phyloP scores from a whole-genome alignment of 2,329 filamentous ascomycete species.

The Metarhizium anisopliae region DNA sequence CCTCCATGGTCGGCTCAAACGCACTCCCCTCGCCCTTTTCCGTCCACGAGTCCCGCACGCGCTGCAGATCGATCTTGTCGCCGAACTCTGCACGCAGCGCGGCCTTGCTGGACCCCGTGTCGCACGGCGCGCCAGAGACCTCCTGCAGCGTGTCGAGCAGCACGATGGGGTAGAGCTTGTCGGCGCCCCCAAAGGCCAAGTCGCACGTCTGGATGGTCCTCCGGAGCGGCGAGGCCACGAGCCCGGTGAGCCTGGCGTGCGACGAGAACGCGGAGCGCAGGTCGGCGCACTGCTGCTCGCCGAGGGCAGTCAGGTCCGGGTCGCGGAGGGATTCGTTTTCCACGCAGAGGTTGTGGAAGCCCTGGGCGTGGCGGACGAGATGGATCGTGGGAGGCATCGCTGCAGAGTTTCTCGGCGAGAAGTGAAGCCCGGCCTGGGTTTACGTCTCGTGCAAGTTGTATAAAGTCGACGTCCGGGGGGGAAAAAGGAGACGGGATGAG shows the following conservation, averaged over 20 bases:
- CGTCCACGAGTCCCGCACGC: constrained; percentile 62
- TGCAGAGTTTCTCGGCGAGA: too few relatives aligned
- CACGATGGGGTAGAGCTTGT: constrained; percentile 39
- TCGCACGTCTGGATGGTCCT: constrained; percentile 75
- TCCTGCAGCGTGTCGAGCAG: constrained; percentile 74
- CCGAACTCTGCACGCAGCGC: constrained; percentile 54
- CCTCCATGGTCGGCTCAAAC: constrained; percentile 38
- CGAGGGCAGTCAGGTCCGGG: constrained; percentile 67
- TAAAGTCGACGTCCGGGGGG: too few relatives aligned
- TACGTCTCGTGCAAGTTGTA: too few relatives aligned
- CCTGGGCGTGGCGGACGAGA: constrained; percentile 66
- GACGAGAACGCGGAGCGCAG: constrained; percentile 56
- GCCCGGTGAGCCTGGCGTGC: constrained; percentile 55
- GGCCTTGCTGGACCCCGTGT: constrained; percentile 54
- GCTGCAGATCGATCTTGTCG: constrained; percentile 50
- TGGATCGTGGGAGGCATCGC: constrained; percentile 48
- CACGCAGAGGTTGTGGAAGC: constrained; percentile 67
- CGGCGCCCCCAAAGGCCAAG: constrained; percentile 50
- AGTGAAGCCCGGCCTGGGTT: too few relatives aligned
- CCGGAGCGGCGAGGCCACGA: constrained; percentile 71
- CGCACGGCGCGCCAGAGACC: constrained; percentile 64
- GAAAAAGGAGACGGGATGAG: too few relatives aligned
- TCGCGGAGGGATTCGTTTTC: constrained; percentile 69
- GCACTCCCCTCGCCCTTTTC: constrained; percentile 43
- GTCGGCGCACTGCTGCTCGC: constrained; percentile 61